These are phyloP conservation scores for Halophytophthora polymorphica DNA, from an alignment of 352 stramenopile species.

Conservation along the genomic window DNA sequence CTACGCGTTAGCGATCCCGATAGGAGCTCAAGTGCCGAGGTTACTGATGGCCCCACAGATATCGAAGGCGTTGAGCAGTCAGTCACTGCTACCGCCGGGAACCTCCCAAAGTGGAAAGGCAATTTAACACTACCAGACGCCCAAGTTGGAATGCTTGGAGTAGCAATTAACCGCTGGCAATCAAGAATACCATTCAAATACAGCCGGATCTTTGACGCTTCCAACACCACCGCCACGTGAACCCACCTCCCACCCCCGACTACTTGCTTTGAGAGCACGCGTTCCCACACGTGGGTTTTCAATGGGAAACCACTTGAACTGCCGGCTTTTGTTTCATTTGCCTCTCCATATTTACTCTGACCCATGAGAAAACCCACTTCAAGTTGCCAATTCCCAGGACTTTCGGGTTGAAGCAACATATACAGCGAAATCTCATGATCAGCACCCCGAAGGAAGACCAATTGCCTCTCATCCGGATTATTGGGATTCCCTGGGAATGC, in stretches of 20 bases:
- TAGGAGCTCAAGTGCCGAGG: conserved; percentile 17
- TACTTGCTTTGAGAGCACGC: conserved; percentile 70
- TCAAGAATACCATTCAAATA: conserved; percentile 91
- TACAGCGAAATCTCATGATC: conserved; percentile 62
- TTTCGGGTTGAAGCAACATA: conserved; percentile 46
- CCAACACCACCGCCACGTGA: conserved; percentile 84
- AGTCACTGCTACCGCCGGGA: conserved; percentile 2
- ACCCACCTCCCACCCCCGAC: conserved; percentile 72
- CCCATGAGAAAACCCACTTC: conserved; percentile 58
- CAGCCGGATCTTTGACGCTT: conserved; percentile 83
- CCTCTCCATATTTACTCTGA: conserved; percentile 6
- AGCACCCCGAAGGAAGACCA: conserved; percentile 76
- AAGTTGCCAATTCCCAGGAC: conserved; percentile 39
- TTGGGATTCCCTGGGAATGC: conserved; percentile 2
- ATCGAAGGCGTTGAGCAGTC: background rate
- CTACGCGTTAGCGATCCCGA: conserved; percentile 18
- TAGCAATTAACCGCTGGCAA: conserved; percentile 62
- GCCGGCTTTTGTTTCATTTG: background rate
- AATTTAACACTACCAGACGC: conserved; percentile 33
- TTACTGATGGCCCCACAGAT: background rate
- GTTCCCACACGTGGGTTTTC: conserved; percentile 42
- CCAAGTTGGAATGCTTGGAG: conserved; percentile 26
- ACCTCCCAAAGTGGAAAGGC: conserved; percentile 54
- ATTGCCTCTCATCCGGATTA: conserved; percentile 27
- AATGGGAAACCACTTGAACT: background rate